Evolutionary conservation across 371 early-diverging fungal species (phyloP).

Genomic region (Mortierella sp.): DNA sequence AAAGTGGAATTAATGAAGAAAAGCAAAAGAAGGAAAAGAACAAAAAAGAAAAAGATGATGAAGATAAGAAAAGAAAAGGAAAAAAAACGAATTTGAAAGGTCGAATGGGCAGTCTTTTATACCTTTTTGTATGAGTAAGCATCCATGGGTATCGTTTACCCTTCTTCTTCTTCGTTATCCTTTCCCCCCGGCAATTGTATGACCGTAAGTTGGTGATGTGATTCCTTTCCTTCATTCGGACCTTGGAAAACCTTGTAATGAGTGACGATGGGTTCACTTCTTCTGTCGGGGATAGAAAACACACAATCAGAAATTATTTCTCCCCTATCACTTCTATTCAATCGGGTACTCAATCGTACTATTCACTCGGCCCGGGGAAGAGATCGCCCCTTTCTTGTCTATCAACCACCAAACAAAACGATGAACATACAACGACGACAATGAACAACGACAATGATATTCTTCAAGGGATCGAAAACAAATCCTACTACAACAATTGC

Average conservation of each 20-base stretch:
- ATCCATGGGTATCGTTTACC: slow-evolving; percentile 5
- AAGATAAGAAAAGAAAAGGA: not conserved
- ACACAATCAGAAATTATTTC: not conserved
- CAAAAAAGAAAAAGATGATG: slow-evolving; percentile 6
- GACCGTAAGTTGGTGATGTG: not conserved
- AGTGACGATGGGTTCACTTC: not conserved
- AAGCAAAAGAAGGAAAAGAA: not conserved
- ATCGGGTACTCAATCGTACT: not conserved
- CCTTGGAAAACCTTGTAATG: not conserved
- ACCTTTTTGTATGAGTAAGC: not conserved
- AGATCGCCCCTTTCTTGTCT: not conserved
- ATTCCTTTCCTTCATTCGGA: not conserved
- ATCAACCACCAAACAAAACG: not conserved
- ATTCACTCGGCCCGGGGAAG: not conserved
- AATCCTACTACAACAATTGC: not conserved
- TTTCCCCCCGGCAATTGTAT: not conserved
- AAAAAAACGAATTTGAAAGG: not conserved
- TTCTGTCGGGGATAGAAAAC: not conserved
- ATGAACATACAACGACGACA: not conserved
- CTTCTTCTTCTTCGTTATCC: not conserved
- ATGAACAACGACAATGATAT: no score
- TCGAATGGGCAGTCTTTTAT: not conserved
- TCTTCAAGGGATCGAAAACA: not conserved
- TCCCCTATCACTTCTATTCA: not conserved
- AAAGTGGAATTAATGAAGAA: slow-evolving; percentile 5